Evolutionary conservation across 768 basidiomycete genomes (phyloP), one percentile per base, ranked within the genome.

Genomic region (Tulasnella sp.): DNA sequence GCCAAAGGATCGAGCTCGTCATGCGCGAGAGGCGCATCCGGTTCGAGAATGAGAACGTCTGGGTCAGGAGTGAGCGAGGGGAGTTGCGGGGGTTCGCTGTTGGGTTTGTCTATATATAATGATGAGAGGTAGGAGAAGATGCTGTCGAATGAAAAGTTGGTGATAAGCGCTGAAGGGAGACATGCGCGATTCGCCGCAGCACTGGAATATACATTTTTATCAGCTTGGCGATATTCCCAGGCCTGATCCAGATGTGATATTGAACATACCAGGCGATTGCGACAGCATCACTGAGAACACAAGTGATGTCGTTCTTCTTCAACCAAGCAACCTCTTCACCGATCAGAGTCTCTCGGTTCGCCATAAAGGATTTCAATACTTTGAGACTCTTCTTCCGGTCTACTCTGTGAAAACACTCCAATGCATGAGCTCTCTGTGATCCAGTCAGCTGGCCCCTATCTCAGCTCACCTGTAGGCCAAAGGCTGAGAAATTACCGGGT

Each of bases 101-200:
- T 61, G 29, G 22, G 60, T 21, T 30, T 53, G 58, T 83, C 79
- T n/a, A 77, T 65, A 31, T 82, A 68, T 2, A 75, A 68, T 0
- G 84, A 80, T 2, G 82, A 78, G 19, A 88, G 81, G 63, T 82
- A 87, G 62, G 83, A 85, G 68, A 83, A 90, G 11, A 87, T 85
- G 1, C 86, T 84, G 70, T 90, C 86, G 68, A 89, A 90, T 0
- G 85, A 84, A 67, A 90, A 90, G 71, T 90, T 90, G 45, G 85
- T 87, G 63, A 88, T 77, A 17, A 90, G 72, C 42, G 82, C 73
- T 1, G 83, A 83, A 0, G 85, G 87, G n/a, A 88, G 73, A 0
- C 77, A 75, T 0, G 80, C 77, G 38, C 72, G 67, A 46, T 81
- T 78, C 2, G 85, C 87, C 1, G 86, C 84, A 34, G 83, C 74